These are phyloP conservation scores for Cladobotryum mycophilum DNA, from an alignment of 2,329 filamentous ascomycete genomes.

Conservation along the genomic window DNA sequence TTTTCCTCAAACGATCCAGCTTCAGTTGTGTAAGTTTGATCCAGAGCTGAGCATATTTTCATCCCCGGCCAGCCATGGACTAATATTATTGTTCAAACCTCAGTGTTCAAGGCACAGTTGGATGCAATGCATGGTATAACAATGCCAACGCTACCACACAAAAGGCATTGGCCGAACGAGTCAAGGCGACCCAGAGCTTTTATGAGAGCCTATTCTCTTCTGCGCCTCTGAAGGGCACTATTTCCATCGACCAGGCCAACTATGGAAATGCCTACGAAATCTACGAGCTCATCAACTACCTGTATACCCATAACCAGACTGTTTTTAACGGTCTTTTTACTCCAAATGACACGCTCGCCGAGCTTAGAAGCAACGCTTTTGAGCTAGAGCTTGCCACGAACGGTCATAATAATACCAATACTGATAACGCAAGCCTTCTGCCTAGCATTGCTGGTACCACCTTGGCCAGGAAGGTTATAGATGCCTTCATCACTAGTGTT, in stretches of 20 bases:
- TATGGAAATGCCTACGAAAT: slow-evolving; percentile 46
- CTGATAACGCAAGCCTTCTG: slow-evolving; percentile 31
- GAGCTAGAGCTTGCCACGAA: slow-evolving; percentile 55
- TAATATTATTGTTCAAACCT: not conserved
- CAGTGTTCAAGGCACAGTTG: slow-evolving; percentile 33
- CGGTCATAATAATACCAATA: slow-evolving; percentile 43
- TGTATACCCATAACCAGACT: slow-evolving; percentile 45
- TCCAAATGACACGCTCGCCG: slow-evolving; percentile 28
- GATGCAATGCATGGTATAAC: slow-evolving; percentile 33
- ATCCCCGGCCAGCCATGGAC: not conserved
- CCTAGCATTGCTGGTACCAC: slow-evolving; percentile 49
- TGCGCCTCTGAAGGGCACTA: slow-evolving; percentile 30
- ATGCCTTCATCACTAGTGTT: slow-evolving; percentile 38
- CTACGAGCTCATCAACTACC: slow-evolving; percentile 51
- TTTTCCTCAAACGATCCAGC: slow-evolving; percentile 39
- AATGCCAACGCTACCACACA: slow-evolving; percentile 23
- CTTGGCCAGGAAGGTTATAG: slow-evolving; percentile 39
- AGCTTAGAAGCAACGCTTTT: slow-evolving; percentile 58
- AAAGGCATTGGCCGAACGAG: slow-evolving; percentile 18
- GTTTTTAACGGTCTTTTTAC: slow-evolving; percentile 32
- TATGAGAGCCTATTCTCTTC: slow-evolving; percentile 38
- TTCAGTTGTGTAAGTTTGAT: slow-evolving; percentile 35
- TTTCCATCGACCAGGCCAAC: slow-evolving; percentile 30
- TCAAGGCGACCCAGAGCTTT: slow-evolving; percentile 28
- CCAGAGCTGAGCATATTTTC: too few species aligned